Percentiles rank a stretch among this genome's conserved stretches.
Conservation (phyloP, 1,139 yeast species). For the Kodamaea anthophila region DNA sequence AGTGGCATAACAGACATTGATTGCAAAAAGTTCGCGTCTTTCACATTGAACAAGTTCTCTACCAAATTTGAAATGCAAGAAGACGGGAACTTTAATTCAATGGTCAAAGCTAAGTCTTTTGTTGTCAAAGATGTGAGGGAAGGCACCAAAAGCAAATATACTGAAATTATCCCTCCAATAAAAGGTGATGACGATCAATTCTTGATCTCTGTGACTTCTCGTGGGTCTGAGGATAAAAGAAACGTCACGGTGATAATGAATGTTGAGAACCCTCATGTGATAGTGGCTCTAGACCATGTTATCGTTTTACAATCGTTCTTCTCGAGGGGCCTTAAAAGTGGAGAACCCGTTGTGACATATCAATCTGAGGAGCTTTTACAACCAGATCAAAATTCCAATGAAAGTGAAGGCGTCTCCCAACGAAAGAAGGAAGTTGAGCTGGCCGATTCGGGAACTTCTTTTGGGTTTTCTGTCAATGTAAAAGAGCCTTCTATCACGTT, state of each 20-base stretch:
- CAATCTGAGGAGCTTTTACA: constrained; percentile 9
- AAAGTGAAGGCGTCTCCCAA: constrained; percentile 7
- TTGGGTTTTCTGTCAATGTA: constrained; percentile 62
- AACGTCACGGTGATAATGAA: constrained; percentile 51
- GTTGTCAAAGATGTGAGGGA: constrained; percentile 70
- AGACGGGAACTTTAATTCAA: constrained; percentile 54
- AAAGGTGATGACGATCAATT: constrained; percentile 67
- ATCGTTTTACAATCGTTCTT: constrained; percentile 67
- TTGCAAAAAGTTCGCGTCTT: constrained; percentile 48
- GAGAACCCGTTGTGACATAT: constrained; percentile 15
- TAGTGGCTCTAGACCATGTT: constrained; percentile 80
- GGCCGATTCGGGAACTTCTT: constrained; percentile 3
- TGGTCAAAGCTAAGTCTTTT: constrained; percentile 64
- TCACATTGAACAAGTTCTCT: constrained; percentile 58
- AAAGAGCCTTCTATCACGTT: constrained; percentile 75
- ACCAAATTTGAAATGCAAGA: constrained; percentile 45
- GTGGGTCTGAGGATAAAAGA: constrained; percentile 34
- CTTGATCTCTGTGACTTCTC: constrained; percentile 45
- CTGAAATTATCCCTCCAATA: constrained; percentile 72
- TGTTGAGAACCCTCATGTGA: constrained; percentile 73
- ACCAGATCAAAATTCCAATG: constrained; percentile 6
- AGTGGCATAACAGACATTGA: constrained; percentile 29
- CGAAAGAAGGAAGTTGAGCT: constrained; percentile 2
- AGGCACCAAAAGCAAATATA: constrained; percentile 59
- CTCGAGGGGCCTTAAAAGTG: constrained; percentile 36